Evolutionary conservation across 164 flowering plant genomes (phyloP).

Genomic region (Chloranthus sessilifolius): DNA sequence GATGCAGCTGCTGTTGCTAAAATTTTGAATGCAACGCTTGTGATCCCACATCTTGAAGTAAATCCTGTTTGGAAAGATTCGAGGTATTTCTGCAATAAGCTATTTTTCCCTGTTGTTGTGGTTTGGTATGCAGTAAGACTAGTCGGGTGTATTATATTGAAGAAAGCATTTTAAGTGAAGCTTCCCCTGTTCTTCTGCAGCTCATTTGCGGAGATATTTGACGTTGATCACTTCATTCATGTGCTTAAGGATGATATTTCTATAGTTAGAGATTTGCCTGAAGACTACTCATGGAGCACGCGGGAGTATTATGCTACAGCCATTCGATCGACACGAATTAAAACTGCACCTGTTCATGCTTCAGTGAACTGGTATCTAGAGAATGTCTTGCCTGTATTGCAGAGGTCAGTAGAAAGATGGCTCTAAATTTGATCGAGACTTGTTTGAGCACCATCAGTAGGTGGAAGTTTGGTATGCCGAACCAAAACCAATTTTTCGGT

Average conservation of each 20-base stretch:
- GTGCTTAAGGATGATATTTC: slow-evolving; percentile 80
- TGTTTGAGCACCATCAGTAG: too few relatives aligned
- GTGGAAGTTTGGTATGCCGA: too few relatives aligned
- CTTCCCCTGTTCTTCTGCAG: slow-evolving; percentile 49
- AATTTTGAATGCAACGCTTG: slow-evolving; percentile 94
- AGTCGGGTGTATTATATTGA: background rate
- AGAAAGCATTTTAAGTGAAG: too few relatives aligned
- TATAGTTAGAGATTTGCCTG: slow-evolving; percentile 78
- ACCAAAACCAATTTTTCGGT: too few relatives aligned
- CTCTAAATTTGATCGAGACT: slow-evolving; percentile 1
- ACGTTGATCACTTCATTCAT: slow-evolving; percentile 92
- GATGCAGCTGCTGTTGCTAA: slow-evolving; percentile 99
- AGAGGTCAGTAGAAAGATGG: slow-evolving; percentile 47
- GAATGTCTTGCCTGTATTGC: slow-evolving; percentile 76
- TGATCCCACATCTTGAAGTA: slow-evolving; percentile 87
- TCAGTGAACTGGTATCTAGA: slow-evolving; percentile 91
- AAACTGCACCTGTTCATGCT: slow-evolving; percentile 94
- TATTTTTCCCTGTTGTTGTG: background rate
- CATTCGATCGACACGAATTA: slow-evolving; percentile 79
- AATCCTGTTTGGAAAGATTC: slow-evolving; percentile 98
- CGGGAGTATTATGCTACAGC: slow-evolving; percentile 94
- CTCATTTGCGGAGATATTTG: slow-evolving; percentile 88
- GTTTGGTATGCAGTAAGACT: too few relatives aligned
- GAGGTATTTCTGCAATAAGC: slow-evolving; percentile 38
- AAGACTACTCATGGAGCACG: slow-evolving; percentile 89